These are phyloP conservation scores for Patellaria atrata DNA, from an alignment of 495 filamentous ascomycete genomes.

Conservation along the genomic window DNA sequence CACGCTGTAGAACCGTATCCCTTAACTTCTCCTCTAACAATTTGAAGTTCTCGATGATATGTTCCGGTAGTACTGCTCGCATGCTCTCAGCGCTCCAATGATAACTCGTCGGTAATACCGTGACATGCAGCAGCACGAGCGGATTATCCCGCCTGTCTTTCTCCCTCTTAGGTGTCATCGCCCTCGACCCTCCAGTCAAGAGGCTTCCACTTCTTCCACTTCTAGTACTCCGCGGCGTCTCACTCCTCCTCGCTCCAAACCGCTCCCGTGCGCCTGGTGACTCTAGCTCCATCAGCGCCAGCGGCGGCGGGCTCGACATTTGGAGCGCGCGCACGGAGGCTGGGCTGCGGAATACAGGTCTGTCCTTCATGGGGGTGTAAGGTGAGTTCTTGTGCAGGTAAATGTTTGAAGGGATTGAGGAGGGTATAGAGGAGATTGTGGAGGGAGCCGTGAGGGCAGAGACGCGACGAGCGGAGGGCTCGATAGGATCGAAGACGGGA, in stretches of 20 bases:
- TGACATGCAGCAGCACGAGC: slow-evolving; percentile 79
- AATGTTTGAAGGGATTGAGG: slow-evolving; percentile 14
- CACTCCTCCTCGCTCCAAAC: slow-evolving; percentile 39
- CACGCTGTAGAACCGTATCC: slow-evolving; percentile 62
- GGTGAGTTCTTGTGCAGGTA: slow-evolving; percentile 3
- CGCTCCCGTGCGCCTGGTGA: no score
- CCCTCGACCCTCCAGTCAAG: slow-evolving; percentile 30
- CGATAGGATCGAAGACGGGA: background rate
- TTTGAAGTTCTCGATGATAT: slow-evolving; percentile 56
- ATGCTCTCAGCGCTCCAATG: slow-evolving; percentile 47
- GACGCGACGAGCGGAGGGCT: slow-evolving; percentile 9
- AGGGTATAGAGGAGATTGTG: slow-evolving; percentile 16
- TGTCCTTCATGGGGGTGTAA: slow-evolving; percentile 27
- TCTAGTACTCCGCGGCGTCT: no score
- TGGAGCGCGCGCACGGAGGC: slow-evolving; percentile 67
- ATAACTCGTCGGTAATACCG: slow-evolving; percentile 57
- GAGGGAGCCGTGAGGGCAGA: slow-evolving; percentile 15
- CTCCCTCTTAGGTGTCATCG: background rate
- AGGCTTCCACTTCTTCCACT: no score
- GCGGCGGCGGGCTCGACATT: slow-evolving; percentile 52
- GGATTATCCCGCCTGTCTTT: slow-evolving; percentile 36
- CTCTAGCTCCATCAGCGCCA: no score
- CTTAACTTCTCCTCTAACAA: slow-evolving; percentile 59
- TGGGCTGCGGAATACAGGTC: slow-evolving; percentile 49
- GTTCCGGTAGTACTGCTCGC: slow-evolving; percentile 36